Percentiles rank a stretch among this genome's conserved stretches.
These are phyloP conservation scores for Puccinia coronata DNA, from an alignment of 1,284 basidiomycete genomes.

Conservation along the genomic window DNA sequence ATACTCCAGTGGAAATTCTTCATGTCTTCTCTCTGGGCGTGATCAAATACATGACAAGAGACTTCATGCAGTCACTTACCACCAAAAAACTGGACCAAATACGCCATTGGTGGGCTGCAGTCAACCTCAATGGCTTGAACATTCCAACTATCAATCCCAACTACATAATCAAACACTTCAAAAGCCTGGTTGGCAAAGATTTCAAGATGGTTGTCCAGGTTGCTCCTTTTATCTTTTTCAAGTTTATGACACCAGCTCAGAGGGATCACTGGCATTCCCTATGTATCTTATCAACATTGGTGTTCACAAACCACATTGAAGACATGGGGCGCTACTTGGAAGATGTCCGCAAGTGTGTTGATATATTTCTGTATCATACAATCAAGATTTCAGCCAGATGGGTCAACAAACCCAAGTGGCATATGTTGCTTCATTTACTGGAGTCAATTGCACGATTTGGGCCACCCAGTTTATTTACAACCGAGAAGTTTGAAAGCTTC, in stretches of 20 bases:
- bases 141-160: constrained; percentile 53
- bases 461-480: background rate
- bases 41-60: background rate
- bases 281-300: constrained; percentile 56
- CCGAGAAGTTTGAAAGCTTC: constrained; percentile 34
- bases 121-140: constrained; percentile 54
- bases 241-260: background rate
- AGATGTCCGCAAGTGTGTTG: constrained; percentile 53
- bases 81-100: background rate
- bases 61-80: background rate
- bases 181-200: constrained; percentile 59
- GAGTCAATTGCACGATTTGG: constrained; percentile 50
- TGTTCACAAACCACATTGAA: constrained; percentile 60
- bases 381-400: constrained; percentile 56
- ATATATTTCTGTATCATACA: constrained; percentile 57
- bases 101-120: constrained; percentile 55
- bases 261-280: background rate
- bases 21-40: background rate
- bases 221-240: background rate
- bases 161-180: constrained; percentile 57
- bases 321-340: constrained; percentile 57
- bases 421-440: constrained; percentile 54
- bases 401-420: constrained; percentile 62
- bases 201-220: constrained; percentile 57
- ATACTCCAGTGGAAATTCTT: constrained; percentile 4